These are phyloP conservation scores for Eutrema salsugineum DNA, from an alignment of 441 rosid genomes.

Conservation along the genomic window DNA sequence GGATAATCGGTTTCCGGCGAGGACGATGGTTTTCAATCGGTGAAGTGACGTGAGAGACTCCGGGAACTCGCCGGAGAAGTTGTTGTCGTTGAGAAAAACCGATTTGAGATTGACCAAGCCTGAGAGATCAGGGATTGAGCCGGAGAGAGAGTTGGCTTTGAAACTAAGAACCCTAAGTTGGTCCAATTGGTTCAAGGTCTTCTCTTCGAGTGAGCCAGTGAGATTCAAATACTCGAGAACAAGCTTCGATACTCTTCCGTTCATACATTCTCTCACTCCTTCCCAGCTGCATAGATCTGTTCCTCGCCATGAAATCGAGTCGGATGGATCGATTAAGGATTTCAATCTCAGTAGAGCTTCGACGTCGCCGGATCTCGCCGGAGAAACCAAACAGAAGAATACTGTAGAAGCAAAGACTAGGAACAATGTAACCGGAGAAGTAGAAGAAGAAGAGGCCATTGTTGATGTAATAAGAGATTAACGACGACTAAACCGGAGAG, in stretches of 20 bases:
- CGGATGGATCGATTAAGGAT: conserved; percentile 60
- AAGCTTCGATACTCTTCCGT: conserved; percentile 77
- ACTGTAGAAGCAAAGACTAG: conserved; percentile 22
- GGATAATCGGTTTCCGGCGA: conserved; percentile 53
- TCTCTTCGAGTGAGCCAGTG: conserved; percentile 49
- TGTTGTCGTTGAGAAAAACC: conserved; percentile 60
- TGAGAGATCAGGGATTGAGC: conserved; percentile 61
- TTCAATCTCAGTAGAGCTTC: conserved; percentile 65
- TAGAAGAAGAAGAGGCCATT: conserved; percentile 10
- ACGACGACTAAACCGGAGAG: background rate
- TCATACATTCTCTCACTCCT: conserved; percentile 69
- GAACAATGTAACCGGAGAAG: conserved; percentile 23
- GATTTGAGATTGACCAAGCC: conserved; percentile 71
- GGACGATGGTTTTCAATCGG: conserved; percentile 59
- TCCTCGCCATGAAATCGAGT: conserved; percentile 61
- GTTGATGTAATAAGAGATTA: background rate
- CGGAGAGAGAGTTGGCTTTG: conserved; percentile 76
- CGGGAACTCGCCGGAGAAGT: conserved; percentile 69
- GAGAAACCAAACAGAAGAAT: conserved; percentile 31
- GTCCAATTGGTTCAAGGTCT: conserved; percentile 52
- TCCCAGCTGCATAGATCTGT: conserved; percentile 67
- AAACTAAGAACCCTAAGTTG: conserved; percentile 85
- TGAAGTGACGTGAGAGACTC: conserved; percentile 53
- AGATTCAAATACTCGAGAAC: conserved; percentile 68
- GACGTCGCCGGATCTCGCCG: conserved; percentile 58